These are phyloP conservation scores for Limtongia smithiae DNA, from an alignment of 805 yeast genomes.

Conservation along the genomic window DNA sequence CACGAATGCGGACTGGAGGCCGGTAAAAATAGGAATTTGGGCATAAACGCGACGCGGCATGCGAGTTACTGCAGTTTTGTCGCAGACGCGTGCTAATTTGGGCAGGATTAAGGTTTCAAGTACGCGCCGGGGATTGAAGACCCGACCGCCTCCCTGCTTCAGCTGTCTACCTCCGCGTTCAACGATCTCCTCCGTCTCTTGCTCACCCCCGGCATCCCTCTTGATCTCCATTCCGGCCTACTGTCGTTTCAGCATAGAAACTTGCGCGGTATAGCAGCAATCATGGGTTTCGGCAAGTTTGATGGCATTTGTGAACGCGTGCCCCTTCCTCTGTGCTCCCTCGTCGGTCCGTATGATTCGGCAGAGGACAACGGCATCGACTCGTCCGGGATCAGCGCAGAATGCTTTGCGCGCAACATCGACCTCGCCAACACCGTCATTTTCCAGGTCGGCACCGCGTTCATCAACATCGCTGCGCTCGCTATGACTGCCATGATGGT, in stretches of 20 bases:
- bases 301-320: conserved; percentile 58
- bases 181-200: neutral
- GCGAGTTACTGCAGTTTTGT: no score
- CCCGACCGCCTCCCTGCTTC: no score
- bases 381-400: conserved; percentile 62
- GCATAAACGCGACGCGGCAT: no score
- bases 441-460: conserved; percentile 83
- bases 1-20: no score
- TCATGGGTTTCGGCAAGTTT: conserved; percentile 68
- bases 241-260: no score
- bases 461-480: conserved; percentile 74
- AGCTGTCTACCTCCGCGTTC: no score
- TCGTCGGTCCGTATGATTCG: conserved; percentile 52
- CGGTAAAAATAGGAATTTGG: no score
- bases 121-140: no score
- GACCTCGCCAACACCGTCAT: conserved; percentile 88
- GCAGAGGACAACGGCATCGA: conserved; percentile 30
- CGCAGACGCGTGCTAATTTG: no score
- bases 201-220: neutral
- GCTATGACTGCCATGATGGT: conserved; percentile 63
- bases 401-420: conserved; percentile 81
- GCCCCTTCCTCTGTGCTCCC: conserved; percentile 76
- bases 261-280: neutral
- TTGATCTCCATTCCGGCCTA: no score
- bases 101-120: no score